Percentiles rank a stretch among this genome's conserved stretches.
phyloP scores from a whole-genome alignment of 805 yeast genomes.

The Nakazawaea anatomiae region DNA sequence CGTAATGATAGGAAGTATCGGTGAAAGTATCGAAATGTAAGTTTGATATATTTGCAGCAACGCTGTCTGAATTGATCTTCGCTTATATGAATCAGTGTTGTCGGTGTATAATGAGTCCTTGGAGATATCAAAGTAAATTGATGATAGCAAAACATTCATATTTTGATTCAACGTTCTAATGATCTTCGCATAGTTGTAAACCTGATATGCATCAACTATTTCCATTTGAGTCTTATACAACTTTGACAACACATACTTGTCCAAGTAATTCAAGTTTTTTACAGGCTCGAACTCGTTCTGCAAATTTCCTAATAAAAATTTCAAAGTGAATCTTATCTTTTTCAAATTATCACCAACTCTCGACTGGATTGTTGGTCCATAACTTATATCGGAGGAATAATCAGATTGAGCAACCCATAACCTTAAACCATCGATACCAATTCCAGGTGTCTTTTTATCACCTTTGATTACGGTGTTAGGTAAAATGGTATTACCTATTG shows the following conservation, averaged over 20 bases:
- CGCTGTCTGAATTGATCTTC: slow-evolving; percentile 62
- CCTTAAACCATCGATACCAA: slow-evolving; percentile 90
- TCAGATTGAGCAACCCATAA: slow-evolving; percentile 88
- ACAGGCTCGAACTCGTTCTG: slow-evolving; percentile 30
- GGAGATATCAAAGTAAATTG: slow-evolving; percentile 78
- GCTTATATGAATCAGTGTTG: slow-evolving; percentile 32
- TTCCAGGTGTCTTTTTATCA: slow-evolving; percentile 43
- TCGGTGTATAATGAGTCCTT: slow-evolving; percentile 87
- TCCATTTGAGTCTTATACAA: slow-evolving; percentile 40
- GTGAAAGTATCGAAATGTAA: slow-evolving; percentile 66
- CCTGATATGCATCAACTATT: slow-evolving; percentile 40
- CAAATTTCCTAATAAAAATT: slow-evolving; percentile 77
- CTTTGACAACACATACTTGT: slow-evolving; percentile 56
- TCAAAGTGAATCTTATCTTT: slow-evolving; percentile 77
- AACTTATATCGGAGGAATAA: slow-evolving; percentile 72
- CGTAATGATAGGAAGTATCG: slow-evolving; percentile 75
- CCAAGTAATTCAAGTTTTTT: slow-evolving; percentile 38
- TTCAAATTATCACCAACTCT: slow-evolving; percentile 78
- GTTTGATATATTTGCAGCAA: slow-evolving; percentile 51
- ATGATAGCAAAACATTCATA: slow-evolving; percentile 69
- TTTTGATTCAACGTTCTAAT: slow-evolving; percentile 64
- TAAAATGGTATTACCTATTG: slow-evolving; percentile 73
- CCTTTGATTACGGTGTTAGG: slow-evolving; percentile 71
- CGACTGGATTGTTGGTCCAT: slow-evolving; percentile 64
- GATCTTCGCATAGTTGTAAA: slow-evolving; percentile 63